A percentile compares a stretch with the other conserved stretches of the same genome.
Evolutionary conservation across 2,329 filamentous ascomycete species (phyloP).

Genomic region (Apiospora pterosperma): DNA sequence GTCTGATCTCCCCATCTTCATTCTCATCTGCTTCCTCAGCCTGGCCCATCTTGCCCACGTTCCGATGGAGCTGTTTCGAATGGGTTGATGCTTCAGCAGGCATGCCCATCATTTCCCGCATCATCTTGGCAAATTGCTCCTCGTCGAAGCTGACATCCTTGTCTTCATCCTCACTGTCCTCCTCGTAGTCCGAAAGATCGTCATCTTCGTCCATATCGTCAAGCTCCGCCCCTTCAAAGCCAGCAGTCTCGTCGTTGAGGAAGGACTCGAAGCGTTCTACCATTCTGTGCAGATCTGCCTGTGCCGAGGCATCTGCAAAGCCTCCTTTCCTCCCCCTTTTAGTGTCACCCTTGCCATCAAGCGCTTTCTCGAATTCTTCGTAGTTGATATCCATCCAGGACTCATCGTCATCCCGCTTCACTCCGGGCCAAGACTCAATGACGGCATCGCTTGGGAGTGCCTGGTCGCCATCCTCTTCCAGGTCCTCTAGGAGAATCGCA

Average conservation of each 20-base stretch:
- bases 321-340: conserved; percentile 26
- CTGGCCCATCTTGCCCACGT: conserved; percentile 2
- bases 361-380: conserved; percentile 79
- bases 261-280: conserved; percentile 93
- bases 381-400: conserved; percentile 91
- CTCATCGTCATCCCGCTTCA: conserved; percentile 72
- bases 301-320: conserved; percentile 64
- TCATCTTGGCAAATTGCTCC: conserved; percentile 78
- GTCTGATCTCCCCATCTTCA: conserved; percentile 60
- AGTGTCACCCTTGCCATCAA: conserved; percentile 48
- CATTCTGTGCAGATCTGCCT: conserved; percentile 82
- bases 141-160: conserved; percentile 80
- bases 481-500: conserved; percentile 69
- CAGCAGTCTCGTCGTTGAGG: conserved; percentile 79
- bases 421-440: conserved; percentile 65
- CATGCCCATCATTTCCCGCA: conserved; percentile 87
- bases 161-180: conserved; percentile 62
- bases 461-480: conserved; percentile 66
- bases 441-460: conserved; percentile 68
- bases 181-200: conserved; percentile 47
- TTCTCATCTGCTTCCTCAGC: conserved; percentile 36
- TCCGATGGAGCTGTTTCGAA: conserved; percentile 3
- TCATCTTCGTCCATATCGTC: conserved; percentile 69
- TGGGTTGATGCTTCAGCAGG: conserved; percentile 26
- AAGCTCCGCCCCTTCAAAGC: conserved; percentile 72